Conservation (phyloP, 306 rosid species). For the Castanea mollissima region DNA sequence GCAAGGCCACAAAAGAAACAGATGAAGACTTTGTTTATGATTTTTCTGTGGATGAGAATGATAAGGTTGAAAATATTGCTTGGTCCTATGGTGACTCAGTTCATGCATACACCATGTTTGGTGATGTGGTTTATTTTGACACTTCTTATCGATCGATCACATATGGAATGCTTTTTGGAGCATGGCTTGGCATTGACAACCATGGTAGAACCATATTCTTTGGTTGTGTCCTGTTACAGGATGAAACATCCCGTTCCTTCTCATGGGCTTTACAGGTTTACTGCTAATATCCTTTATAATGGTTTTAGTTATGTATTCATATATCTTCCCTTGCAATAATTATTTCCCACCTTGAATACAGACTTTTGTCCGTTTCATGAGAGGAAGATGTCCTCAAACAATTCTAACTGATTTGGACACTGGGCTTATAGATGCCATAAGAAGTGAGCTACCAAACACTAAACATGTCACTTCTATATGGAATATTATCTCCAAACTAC, state of each 20-base stretch:
- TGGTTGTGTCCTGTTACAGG: conserved; percentile 88
- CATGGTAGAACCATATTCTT: conserved; percentile 79
- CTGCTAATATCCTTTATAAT: conserved; percentile 34
- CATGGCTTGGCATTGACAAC: conserved; percentile 92
- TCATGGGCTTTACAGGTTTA: conserved; percentile 96
- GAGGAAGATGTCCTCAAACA: conserved; percentile 91
- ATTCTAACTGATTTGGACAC: conserved; percentile 80
- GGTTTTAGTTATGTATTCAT: conserved; percentile 38
- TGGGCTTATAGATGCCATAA: conserved; percentile 68
- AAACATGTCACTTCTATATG: conserved; percentile 67
- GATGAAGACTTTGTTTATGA: conserved; percentile 73
- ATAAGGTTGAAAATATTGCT: conserved; percentile 70
- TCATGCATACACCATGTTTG: conserved; percentile 61
- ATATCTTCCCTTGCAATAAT: conserved; percentile 33
- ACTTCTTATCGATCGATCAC: conserved; percentile 72
- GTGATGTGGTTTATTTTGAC: conserved; percentile 83
- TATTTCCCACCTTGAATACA: conserved; percentile 40
- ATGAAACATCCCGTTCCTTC: conserved; percentile 73
- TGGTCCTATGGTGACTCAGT: conserved; percentile 83
- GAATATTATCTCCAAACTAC: conserved; percentile 62
- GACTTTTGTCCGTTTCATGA: conserved; percentile 78
- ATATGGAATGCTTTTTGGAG: conserved; percentile 86
- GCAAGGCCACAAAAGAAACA: conserved; percentile 70
- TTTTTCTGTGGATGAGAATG: conserved; percentile 77
- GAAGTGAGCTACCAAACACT: conserved; percentile 63